Base-by-base conservation (phyloP, 371 early-diverging fungal species). In the Haplosporangium sp. region DNA sequence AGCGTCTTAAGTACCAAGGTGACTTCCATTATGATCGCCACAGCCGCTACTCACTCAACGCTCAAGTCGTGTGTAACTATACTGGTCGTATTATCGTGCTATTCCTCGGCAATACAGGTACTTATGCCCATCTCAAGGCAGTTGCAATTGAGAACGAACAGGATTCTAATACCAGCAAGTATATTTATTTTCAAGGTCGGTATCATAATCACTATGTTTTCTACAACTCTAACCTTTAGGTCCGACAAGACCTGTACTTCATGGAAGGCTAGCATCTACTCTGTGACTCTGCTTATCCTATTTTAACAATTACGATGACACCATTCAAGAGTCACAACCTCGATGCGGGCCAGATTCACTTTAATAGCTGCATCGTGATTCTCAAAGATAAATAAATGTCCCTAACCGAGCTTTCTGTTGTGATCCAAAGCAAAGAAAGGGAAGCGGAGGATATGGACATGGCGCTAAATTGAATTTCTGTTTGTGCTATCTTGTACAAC, bases 21-120 rank as follows among this genome's bases (percentile, higher is more conserved):
- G 69, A 69, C 47, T 63, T 56, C n/a, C 63, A 56, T n/a, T 63
- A 45, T 40, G 69, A 69, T 45, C n/a, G n/a, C n/a, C n/a, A n/a
- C n/a, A n/a, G n/a, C n/a, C n/a, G n/a, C n/a, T n/a, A n/a, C n/a
- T n/a, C n/a, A n/a, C n/a, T n/a, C n/a, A n/a, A n/a, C n/a, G n/a
- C n/a, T n/a, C n/a, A n/a, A n/a, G n/a, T n/a, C n/a, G n/a, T n/a
- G n/a, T n/a, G n/a, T n/a, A n/a, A n/a, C n/a, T n/a, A n/a, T n/a
- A n/a, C 69, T 63, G 4, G 63, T 35, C 13, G 47, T 17, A 63
- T 55, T 11, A 55, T 56, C 37, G 15, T 39, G 1, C 13, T 42
- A 1, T 62, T 62, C n/a, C 20, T 35, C 17, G 55, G 61, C 2
- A 56, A 69, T 11, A 10, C 63, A 42, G 67, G 67, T 67, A 67